Conservation (phyloP, 805 yeast species). For the Starmerella bombicola region DNA sequence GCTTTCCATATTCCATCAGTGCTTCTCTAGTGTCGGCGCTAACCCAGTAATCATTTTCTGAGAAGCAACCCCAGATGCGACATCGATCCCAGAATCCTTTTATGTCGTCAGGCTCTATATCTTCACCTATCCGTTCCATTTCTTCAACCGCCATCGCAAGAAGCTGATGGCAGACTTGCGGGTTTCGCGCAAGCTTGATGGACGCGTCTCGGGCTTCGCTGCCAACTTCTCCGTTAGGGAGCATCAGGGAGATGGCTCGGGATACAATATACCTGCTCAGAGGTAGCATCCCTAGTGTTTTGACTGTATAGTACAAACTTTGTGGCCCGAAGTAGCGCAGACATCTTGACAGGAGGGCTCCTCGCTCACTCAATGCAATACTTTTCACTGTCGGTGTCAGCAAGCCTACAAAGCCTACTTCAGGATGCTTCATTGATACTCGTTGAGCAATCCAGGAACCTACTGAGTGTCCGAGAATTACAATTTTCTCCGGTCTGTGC, state of each 20-base stretch:
- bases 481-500: conserved; percentile 29
- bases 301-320: conserved; percentile 3
- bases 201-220: conserved; percentile 7
- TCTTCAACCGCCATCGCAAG: conserved; percentile 49
- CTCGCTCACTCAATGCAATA: conserved; percentile 39
- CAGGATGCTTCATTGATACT: conserved; percentile 29
- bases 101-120: conserved; percentile 24
- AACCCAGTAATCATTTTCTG: conserved; percentile 57
- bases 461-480: conserved; percentile 56
- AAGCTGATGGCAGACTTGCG: conserved; percentile 41
- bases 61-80: conserved; percentile 45
- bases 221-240: conserved; percentile 14
- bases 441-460: conserved; percentile 56
- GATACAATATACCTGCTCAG: conserved; percentile 2
- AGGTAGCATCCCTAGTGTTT: conserved; percentile 6
- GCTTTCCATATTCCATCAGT: conserved; percentile 32
- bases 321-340: conserved; percentile 20
- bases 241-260: neutral
- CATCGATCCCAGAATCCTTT: conserved; percentile 37
- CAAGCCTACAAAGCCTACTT: conserved; percentile 39
- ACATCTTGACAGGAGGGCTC: conserved; percentile 27
- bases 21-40: conserved; percentile 38
- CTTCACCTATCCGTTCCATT: conserved; percentile 40
- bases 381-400: conserved; percentile 60
- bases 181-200: conserved; percentile 31